Conservation (phyloP, 805 yeast genomes). For the Candida qinlingensis region DNA sequence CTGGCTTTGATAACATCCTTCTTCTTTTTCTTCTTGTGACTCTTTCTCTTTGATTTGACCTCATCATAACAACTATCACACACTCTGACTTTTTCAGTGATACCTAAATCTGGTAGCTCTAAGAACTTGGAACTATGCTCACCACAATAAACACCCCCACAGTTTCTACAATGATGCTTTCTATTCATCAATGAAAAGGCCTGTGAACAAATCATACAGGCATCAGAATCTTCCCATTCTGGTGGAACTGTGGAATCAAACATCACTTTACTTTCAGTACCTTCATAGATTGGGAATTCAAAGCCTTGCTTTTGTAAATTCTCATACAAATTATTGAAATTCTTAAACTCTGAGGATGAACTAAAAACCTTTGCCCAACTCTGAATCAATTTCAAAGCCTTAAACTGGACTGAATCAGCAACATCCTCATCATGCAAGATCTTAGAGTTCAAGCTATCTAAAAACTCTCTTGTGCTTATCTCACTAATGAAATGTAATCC, state of each 20-base stretch:
- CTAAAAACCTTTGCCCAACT: conserved; percentile 75
- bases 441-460: conserved; percentile 60
- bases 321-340: conserved; percentile 58
- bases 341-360: conserved; percentile 56
- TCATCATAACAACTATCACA: conserved; percentile 85
- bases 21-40: conserved; percentile 21
- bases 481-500: conserved; percentile 81
- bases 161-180: conserved; percentile 94
- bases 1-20: conserved; percentile 24
- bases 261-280: conserved; percentile 38
- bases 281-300: conserved; percentile 51
- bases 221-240: conserved; percentile 94
- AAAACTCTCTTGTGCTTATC: conserved; percentile 76
- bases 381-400: conserved; percentile 61
- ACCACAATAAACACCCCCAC: conserved; percentile 93
- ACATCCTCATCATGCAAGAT: conserved; percentile 35
- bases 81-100: conserved; percentile 83
- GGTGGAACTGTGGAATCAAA: conserved; percentile 92
- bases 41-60: conserved; percentile 36
- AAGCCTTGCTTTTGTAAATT: conserved; percentile 58
- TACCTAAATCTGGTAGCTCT: conserved; percentile 79
- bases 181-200: conserved; percentile 77
- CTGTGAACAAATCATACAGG: conserved; percentile 89
- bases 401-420: conserved; percentile 50
- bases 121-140: conserved; percentile 71